Conservation (phyloP, 768 basidiomycete species). For the Mycena kentingensis region DNA sequence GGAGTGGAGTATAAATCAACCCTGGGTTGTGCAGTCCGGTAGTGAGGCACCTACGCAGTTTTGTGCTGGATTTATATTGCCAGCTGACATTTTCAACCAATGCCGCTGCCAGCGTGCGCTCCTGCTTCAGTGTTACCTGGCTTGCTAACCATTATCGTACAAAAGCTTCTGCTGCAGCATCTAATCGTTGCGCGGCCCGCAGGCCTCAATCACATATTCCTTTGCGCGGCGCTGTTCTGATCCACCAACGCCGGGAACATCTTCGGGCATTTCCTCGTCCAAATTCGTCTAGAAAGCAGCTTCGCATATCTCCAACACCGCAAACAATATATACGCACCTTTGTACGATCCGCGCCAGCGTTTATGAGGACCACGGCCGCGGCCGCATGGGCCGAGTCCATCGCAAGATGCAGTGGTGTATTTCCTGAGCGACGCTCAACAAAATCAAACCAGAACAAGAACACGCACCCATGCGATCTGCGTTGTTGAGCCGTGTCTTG, state of each 20-base stretch:
- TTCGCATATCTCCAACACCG: slow-evolving; percentile 17
- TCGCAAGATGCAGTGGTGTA: slow-evolving; percentile 93
- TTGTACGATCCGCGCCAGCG: slow-evolving; percentile 89
- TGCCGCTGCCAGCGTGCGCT: too few species aligned
- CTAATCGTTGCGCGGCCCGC: slow-evolving; percentile 43
- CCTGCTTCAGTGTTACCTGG: slow-evolving; percentile 2
- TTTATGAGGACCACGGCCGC: slow-evolving; percentile 90
- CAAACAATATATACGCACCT: slow-evolving; percentile 53
- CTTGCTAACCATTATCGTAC: slow-evolving; percentile 20
- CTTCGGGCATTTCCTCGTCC: slow-evolving; percentile 86
- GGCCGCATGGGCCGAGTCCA: slow-evolving; percentile 95
- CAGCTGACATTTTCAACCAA: too few species aligned
- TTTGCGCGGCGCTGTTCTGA: slow-evolving; percentile 81
- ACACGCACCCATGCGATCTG: slow-evolving; percentile 70
- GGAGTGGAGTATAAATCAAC: too few species aligned
- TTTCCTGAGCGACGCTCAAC: too few species aligned
- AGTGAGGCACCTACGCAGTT: too few species aligned
- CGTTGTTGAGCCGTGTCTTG: slow-evolving; percentile 85
- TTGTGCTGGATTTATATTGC: too few species aligned
- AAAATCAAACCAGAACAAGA: slow-evolving; percentile 15
- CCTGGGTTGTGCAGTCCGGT: too few species aligned
- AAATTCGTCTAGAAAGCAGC: slow-evolving; percentile 63
- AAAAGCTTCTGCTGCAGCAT: slow-evolving; percentile 20
- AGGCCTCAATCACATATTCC: slow-evolving; percentile 72
- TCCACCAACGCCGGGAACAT: slow-evolving; percentile 88